Evolutionary conservation across 1,139 yeast genomes (phyloP), one percentile per base, ranked within the genome.

Genomic region (Saccharomyces hybrid): DNA sequence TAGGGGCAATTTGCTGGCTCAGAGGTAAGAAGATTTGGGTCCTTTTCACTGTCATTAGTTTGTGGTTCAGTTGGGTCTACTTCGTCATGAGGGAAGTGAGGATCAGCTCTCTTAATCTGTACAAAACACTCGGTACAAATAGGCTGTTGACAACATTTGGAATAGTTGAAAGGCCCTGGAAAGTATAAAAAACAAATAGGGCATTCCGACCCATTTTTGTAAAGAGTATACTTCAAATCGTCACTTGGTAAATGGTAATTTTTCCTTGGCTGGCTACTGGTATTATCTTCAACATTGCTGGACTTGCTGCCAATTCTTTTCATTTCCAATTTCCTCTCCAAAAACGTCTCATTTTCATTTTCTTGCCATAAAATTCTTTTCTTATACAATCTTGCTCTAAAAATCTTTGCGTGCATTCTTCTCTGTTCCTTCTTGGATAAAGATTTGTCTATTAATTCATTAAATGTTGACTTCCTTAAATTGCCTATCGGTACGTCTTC

Each of bases 61-160:
- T 67, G 67, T n/a, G 67, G 60, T 20, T 64, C 57, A 0, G 71
- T 62, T 41, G 72, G 69, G 41, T 70, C 66, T 9, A 69, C 74
- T 55, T 76, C 82, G 58, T 86, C 95, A 66, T 38, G 95, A 0
- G 97, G 96, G 38, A 91, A 88, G 70, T 91, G 98, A 0, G 99
- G 98, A n/a, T 89, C 96, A 28, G 86, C 76, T 56, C 99, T 78
- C 69, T 88, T 90, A 67, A 93, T 90, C 69, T 91, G 98, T 7
- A 91, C 97, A 78, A 93, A 93, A 69, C 99, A 93, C 71, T 93
- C 99, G 1, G 96, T 81, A 71, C 99, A 93, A 25, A 93, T 90
- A 2, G 96, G 93, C 69, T 93, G 98, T 51, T 82, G 79, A 68
- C 99, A 93, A 70, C 99, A 93, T 50, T 96, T 76, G n/a, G 96